phyloP scores from a whole-genome alignment of 1,284 basidiomycete species.

The Trametes hirsuta region DNA sequence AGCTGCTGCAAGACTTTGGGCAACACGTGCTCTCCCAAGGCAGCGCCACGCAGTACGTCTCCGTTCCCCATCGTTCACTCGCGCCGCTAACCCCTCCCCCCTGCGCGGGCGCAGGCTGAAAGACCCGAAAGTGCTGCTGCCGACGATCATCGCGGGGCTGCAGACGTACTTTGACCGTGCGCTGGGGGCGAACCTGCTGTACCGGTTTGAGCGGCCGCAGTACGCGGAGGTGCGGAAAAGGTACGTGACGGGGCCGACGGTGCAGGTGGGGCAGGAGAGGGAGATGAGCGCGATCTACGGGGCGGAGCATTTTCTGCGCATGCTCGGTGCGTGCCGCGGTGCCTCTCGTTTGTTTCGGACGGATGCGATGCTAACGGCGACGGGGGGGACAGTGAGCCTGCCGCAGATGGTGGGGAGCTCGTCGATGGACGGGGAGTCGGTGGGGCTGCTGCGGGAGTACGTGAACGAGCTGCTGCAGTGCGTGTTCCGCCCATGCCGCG shows the following conservation, averaged over 20 bases:
- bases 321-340: slow-evolving; percentile 73
- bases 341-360: neutral
- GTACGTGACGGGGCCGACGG: slow-evolving; percentile 74
- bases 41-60: slow-evolving; percentile 51
- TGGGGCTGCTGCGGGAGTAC: slow-evolving; percentile 85
- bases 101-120: slow-evolving; percentile 51
- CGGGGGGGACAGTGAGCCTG: slow-evolving; percentile 54
- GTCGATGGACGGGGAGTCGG: slow-evolving; percentile 89
- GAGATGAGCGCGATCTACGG: slow-evolving; percentile 94
- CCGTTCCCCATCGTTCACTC: neutral
- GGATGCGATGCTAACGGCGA: neutral
- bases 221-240: slow-evolving; percentile 83
- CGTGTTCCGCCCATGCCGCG: slow-evolving; percentile 37
- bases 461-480: slow-evolving; percentile 88
- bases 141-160: slow-evolving; percentile 89
- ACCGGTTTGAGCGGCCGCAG: slow-evolving; percentile 93
- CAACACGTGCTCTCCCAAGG: slow-evolving; percentile 57
- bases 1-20: slow-evolving; percentile 82
- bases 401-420: slow-evolving; percentile 88
- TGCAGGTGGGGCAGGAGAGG: slow-evolving; percentile 71
- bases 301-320: slow-evolving; percentile 90
- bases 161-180: slow-evolving; percentile 93
- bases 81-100: neutral
- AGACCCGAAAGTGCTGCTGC: slow-evolving; percentile 63
- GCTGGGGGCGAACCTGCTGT: slow-evolving; percentile 89